Percentiles rank a stretch among this genome's conserved stretches.
These are phyloP conservation scores for Musa itinerans DNA, from an alignment of 176 grass and related monocot genomes.

Conservation along the genomic window DNA sequence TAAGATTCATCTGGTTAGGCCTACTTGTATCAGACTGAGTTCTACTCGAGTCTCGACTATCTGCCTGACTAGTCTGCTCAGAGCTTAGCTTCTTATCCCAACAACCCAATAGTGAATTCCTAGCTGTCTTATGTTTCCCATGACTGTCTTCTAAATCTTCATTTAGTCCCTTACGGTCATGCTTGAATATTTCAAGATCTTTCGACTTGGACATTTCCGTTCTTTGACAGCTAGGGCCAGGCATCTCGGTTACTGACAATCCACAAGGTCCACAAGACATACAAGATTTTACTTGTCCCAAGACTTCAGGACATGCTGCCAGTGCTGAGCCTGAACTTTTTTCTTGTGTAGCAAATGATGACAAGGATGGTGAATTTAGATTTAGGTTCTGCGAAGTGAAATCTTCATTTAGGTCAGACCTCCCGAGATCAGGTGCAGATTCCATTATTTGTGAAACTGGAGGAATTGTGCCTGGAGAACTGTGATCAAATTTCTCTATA, in stretches of 20 bases:
- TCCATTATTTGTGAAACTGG: conserved; percentile 15
- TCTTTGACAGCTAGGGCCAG: conserved; percentile 25
- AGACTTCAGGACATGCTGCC: conserved; percentile 21
- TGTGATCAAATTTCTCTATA: conserved; percentile 15
- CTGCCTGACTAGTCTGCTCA: conserved; percentile 19
- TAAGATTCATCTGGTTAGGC: neutral
- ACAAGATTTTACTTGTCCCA: conserved; percentile 14
- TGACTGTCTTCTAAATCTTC: neutral
- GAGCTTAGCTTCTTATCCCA: neutral
- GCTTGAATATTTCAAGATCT: conserved; percentile 15
- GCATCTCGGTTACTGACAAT: conserved; percentile 16
- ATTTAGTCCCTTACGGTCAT: neutral
- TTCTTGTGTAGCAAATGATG: conserved; percentile 26
- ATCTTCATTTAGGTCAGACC: conserved; percentile 10
- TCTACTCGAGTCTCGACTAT: conserved; percentile 21
- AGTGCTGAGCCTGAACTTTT: conserved; percentile 6
- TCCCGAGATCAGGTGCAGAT: conserved; percentile 4
- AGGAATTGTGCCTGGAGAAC: conserved; percentile 15
- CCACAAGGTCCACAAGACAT: conserved; percentile 4
- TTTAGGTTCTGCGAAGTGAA: conserved; percentile 33
- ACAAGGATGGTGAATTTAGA: conserved; percentile 34
- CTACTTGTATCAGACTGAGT: conserved; percentile 8
- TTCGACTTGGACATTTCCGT: neutral
- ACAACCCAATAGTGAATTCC: conserved; percentile 2
- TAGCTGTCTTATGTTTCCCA: neutral